A percentile compares a stretch with the other conserved stretches of the same genome.
These are phyloP conservation scores for Dothidotthia symphoricarpi DNA, from an alignment of 2,329 filamentous ascomycete species.

Conservation along the genomic window DNA sequence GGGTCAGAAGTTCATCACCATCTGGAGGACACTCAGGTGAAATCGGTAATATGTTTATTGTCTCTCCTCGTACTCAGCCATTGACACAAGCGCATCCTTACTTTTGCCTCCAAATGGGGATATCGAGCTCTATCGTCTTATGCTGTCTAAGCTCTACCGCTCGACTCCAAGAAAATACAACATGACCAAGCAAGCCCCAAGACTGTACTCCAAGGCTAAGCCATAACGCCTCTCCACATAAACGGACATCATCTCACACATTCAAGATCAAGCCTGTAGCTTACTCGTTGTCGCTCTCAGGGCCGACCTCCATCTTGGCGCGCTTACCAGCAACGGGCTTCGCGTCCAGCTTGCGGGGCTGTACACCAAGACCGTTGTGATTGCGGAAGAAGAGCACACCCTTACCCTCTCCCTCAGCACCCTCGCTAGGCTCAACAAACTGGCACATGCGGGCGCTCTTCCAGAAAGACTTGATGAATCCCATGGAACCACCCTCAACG, in stretches of 20 bases:
- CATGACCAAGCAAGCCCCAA: neutral
- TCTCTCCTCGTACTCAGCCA: neutral
- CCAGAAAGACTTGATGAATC: constrained; percentile 84
- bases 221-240: constrained; percentile 21
- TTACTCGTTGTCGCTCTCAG: constrained; percentile 35
- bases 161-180: constrained; percentile 15
- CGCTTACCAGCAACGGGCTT: constrained; percentile 32
- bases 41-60: neutral
- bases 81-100: constrained; percentile 9
- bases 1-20: too few species aligned
- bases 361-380: constrained; percentile 76
- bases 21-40: neutral
- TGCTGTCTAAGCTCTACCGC: constrained; percentile 15
- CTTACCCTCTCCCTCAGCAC: constrained; percentile 75
- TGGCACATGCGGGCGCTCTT: constrained; percentile 82
- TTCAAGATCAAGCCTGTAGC: neutral
- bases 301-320: constrained; percentile 38
- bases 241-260: neutral
- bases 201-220: constrained; percentile 6
- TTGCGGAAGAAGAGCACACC: constrained; percentile 94
- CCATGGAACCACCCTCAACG: constrained; percentile 67
- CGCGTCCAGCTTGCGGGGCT: constrained; percentile 48
- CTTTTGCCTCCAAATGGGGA: constrained; percentile 3
- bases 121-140: constrained; percentile 11
- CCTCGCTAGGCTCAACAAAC: constrained; percentile 92